These are phyloP conservation scores for Parvularia atlantis DNA, from an alignment of 78 protist species.

Conservation along the genomic window DNA sequence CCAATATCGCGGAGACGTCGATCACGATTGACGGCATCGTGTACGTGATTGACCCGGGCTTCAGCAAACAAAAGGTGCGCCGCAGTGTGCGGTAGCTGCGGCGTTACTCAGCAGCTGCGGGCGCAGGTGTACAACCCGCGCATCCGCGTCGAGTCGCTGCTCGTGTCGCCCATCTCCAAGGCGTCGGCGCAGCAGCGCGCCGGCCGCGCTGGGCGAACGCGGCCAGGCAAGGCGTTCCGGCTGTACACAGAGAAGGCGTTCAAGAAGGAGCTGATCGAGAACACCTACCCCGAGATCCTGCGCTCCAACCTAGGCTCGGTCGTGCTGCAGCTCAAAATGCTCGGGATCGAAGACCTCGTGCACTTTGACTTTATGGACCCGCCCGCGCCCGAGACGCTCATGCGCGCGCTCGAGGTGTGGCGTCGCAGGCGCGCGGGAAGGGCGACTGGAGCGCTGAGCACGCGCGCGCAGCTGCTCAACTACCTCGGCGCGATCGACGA, in stretches of 20 bases:
- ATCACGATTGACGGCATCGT: slow-evolving; percentile 99
- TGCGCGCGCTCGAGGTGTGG: slow-evolving; percentile 81
- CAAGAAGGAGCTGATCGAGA: slow-evolving; percentile 65
- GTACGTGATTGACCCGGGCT: slow-evolving; percentile 99
- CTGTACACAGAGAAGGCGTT: slow-evolving; percentile 81
- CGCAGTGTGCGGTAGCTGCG: not conserved
- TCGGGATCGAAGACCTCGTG: slow-evolving; percentile 93
- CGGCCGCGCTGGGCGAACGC: slow-evolving; percentile 99
- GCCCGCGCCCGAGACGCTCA: slow-evolving; percentile 95
- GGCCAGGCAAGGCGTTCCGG: slow-evolving; percentile 90
- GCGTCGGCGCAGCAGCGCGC: slow-evolving; percentile 98
- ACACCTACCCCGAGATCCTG: slow-evolving; percentile 96
- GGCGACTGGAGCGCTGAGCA: not conserved
- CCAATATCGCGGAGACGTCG: slow-evolving; percentile 99
- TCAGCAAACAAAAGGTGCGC: slow-evolving; percentile 85
- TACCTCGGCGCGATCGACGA: slow-evolving; percentile 95
- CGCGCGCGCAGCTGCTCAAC: slow-evolving; percentile 70
- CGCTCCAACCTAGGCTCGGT: slow-evolving; percentile 66
- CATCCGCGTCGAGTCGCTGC: slow-evolving; percentile 92
- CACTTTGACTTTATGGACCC: slow-evolving; percentile 98
- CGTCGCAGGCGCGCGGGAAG: not conserved
- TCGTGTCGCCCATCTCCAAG: slow-evolving; percentile 91
- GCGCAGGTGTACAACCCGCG: slow-evolving; percentile 88
- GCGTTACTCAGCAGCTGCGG: not conserved
- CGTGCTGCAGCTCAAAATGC: slow-evolving; percentile 76